Conservation (phyloP, 202 grass and related monocot genomes). For the Zoysia matrella region DNA sequence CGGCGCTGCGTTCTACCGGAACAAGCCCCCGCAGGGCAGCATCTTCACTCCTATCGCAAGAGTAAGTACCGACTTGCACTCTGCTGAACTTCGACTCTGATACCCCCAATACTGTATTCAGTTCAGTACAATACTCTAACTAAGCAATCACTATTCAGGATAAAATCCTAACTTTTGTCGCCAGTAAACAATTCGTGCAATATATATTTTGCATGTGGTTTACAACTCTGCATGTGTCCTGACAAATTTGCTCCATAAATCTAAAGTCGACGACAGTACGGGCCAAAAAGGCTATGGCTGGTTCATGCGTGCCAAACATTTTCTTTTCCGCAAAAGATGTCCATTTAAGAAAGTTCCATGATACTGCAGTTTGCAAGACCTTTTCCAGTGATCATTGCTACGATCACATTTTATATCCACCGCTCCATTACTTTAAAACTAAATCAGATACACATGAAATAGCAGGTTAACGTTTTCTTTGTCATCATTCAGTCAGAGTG, state of each 20-base stretch:
- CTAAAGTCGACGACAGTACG: background rate
- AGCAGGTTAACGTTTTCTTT: slow-evolving; percentile 17
- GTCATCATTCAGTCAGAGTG: slow-evolving; percentile 39
- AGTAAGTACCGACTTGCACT: background rate
- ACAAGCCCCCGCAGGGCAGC: slow-evolving; percentile 86
- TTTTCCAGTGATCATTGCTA: slow-evolving; percentile 31
- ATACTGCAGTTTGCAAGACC: slow-evolving; percentile 9
- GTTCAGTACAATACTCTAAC: background rate
- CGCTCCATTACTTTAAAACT: background rate
- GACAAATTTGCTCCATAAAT: background rate
- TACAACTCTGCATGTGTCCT: slow-evolving; percentile 1
- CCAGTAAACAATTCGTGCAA: background rate
- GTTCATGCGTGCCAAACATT: slow-evolving; percentile 25
- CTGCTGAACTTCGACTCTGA: background rate
- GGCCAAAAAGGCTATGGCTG: background rate
- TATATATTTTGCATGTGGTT: background rate
- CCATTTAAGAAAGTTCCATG: slow-evolving; percentile 15
- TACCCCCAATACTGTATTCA: background rate
- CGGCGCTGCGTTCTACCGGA: slow-evolving; percentile 71
- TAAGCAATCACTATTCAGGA: background rate
- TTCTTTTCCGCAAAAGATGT: background rate
- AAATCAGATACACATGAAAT: slow-evolving; percentile 27
- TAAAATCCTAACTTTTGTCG: background rate
- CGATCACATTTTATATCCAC: slow-evolving; percentile 18
- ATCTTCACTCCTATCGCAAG: slow-evolving; percentile 83